These are phyloP conservation scores for Gynandropsis gynandra DNA, from an alignment of 345 rosid species.

Conservation along the genomic window DNA sequence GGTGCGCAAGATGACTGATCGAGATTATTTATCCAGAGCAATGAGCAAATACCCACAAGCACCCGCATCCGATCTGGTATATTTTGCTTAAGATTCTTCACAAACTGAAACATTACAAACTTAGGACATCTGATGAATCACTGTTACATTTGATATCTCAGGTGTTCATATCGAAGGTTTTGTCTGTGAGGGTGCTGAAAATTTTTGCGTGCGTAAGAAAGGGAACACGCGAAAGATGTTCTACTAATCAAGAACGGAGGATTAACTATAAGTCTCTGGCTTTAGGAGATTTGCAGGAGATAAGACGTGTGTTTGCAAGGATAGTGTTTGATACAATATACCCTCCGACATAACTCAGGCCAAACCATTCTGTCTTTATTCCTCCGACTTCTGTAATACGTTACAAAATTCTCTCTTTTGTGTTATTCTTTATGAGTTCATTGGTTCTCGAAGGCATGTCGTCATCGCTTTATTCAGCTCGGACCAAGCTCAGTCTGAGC, in stretches of 20 bases:
- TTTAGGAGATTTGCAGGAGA: conserved; percentile 27
- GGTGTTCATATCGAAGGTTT: conserved; percentile 43
- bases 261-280: conserved; percentile 44
- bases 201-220: conserved; percentile 43
- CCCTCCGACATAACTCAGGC: conserved; percentile 10
- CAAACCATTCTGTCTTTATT: background rate
- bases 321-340: conserved; percentile 29
- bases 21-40: conserved; percentile 25
- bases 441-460: no score
- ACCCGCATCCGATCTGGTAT: conserved; percentile 29
- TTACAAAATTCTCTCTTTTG: background rate
- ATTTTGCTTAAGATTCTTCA: background rate
- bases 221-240: conserved; percentile 30
- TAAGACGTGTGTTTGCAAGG: conserved; percentile 26
- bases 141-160: conserved; percentile 8
- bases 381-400: background rate
- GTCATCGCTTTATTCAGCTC: no score
- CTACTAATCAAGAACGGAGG: conserved; percentile 31
- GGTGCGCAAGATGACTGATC: conserved; percentile 18
- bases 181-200: conserved; percentile 29
- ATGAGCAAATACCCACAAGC: conserved; percentile 35
- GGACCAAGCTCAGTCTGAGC: no score
- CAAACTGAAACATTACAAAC: background rate
- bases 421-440: no score
- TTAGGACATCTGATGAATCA: background rate